A percentile compares a stretch with the other conserved stretches of the same genome.
Conservation (phyloP, 371 early-diverging fungal species). For the Mortierella sp. region DNA sequence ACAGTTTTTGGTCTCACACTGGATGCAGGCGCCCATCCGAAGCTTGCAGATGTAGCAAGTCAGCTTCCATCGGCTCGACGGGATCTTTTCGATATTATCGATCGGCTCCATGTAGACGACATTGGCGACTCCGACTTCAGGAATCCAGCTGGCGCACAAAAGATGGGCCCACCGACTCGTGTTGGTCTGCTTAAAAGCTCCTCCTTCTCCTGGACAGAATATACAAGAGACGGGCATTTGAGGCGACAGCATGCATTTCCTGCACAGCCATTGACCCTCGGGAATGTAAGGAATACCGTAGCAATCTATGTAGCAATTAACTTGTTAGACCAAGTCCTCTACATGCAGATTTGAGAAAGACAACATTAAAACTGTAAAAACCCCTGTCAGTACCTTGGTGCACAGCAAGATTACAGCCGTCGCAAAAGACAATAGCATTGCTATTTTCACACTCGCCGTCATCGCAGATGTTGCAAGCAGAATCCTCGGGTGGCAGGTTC, state of each 20-base stretch:
- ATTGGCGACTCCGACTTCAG: constrained; percentile 93
- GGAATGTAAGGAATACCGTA: constrained; percentile 99
- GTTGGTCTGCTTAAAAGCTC: constrained; percentile 97
- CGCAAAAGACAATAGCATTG: constrained; percentile 99
- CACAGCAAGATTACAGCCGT: constrained; percentile 98
- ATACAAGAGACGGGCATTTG: constrained; percentile 91
- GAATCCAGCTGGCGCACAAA: constrained; percentile 96
- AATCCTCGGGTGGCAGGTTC: constrained; percentile 80
- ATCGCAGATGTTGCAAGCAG: constrained; percentile 94
- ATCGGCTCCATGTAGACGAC: constrained; percentile 98
- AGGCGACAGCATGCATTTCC: constrained; percentile 96
- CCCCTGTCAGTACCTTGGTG: constrained; percentile 91
- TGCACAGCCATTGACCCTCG: constrained; percentile 99
- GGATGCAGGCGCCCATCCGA: constrained; percentile 93
- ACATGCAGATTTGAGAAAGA: not conserved
- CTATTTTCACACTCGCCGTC: constrained; percentile 97
- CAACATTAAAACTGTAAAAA: not conserved
- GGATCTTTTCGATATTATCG: constrained; percentile 89
- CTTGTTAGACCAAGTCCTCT: not conserved
- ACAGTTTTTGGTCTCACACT: constrained; percentile 93
- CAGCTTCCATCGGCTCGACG: constrained; percentile 90
- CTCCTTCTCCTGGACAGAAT: constrained; percentile 95
- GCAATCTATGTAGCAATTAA: constrained; percentile 77
- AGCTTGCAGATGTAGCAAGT: constrained; percentile 91
- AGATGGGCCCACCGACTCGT: constrained; percentile 97